Conservation (phyloP, 371 early-diverging fungal genomes). For the Mucor irregularis region DNA sequence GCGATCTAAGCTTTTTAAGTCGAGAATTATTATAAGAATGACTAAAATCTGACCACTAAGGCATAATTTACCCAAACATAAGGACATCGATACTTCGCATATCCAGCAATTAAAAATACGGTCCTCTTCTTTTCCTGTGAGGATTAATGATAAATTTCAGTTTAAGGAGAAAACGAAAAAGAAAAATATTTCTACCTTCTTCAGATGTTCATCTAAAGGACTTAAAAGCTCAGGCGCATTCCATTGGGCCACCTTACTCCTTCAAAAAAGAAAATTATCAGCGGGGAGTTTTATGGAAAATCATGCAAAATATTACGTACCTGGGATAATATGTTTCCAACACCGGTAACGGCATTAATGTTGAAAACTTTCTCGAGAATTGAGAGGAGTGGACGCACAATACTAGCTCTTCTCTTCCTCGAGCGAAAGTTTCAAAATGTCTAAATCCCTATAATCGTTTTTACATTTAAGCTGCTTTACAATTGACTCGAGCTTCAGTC, state of each 20-base stretch:
- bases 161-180: background rate
- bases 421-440: slow-evolving; percentile 71
- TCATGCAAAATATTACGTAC: background rate
- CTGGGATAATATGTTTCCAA: slow-evolving; percentile 23
- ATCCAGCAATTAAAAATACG: slow-evolving; percentile 75
- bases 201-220: slow-evolving; percentile 54
- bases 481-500: no score
- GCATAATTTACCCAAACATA: slow-evolving; percentile 72
- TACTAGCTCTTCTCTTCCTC: slow-evolving; percentile 76
- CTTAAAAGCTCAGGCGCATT: slow-evolving; percentile 36
- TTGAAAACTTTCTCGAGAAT: slow-evolving; percentile 16
- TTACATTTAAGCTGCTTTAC: no score
- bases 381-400: slow-evolving; percentile 53
- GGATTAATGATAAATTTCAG: background rate
- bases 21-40: background rate
- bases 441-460: slow-evolving; percentile 63
- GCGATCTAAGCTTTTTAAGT: slow-evolving; percentile 53
- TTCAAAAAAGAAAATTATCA: background rate
- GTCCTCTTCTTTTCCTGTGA: slow-evolving; percentile 54
- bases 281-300: background rate
- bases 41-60: background rate
- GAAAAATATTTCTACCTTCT: slow-evolving; percentile 27
- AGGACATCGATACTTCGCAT: slow-evolving; percentile 77
- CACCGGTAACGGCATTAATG: slow-evolving; percentile 15
- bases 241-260: slow-evolving; percentile 3